A percentile compares a stretch with the other conserved stretches of the same genome.
These are phyloP conservation scores for Halophytophthora batemanensis DNA, from an alignment of 352 stramenopile species.

Conservation along the genomic window DNA sequence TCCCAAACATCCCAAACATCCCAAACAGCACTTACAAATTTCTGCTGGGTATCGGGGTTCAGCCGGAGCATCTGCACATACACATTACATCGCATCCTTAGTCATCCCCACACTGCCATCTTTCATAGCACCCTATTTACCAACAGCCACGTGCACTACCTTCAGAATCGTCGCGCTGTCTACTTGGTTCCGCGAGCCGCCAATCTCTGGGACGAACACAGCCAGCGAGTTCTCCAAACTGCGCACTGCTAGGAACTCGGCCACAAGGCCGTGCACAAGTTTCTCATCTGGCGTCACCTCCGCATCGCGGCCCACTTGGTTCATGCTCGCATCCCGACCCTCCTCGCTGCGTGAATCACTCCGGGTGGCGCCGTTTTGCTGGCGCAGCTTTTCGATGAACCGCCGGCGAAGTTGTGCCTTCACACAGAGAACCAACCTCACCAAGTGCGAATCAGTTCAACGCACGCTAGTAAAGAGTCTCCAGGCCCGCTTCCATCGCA, in stretches of 20 bases:
- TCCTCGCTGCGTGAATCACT: conserved; percentile 7
- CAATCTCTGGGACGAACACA: conserved; percentile 71
- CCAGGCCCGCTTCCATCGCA: background rate
- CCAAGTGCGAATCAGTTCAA: no score
- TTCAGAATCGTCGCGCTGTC: conserved; percentile 43
- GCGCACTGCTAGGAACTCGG: conserved; percentile 50
- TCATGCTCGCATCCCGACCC: conserved; percentile 5
- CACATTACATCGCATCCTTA: background rate
- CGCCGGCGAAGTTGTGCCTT: conserved; percentile 61
- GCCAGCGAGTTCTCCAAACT: conserved; percentile 56
- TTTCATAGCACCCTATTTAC: background rate
- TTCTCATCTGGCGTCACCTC: conserved; percentile 36
- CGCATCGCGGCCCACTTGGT: conserved; percentile 3
- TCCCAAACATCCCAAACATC: background rate
- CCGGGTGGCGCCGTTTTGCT: conserved; percentile 11
- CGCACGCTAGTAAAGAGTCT: no score
- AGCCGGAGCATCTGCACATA: conserved; percentile 36
- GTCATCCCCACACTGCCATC: background rate
- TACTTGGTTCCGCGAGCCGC: conserved; percentile 39
- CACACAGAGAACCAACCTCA: background rate
- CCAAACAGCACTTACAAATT: conserved; percentile 22
- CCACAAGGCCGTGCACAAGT: conserved; percentile 54
- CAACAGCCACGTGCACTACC: conserved; percentile 8
- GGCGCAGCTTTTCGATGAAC: conserved; percentile 72
- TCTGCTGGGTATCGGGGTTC: conserved; percentile 12